phyloP scores from a whole-genome alignment of 257 asterid genomes.

The Solanum microdontum region DNA sequence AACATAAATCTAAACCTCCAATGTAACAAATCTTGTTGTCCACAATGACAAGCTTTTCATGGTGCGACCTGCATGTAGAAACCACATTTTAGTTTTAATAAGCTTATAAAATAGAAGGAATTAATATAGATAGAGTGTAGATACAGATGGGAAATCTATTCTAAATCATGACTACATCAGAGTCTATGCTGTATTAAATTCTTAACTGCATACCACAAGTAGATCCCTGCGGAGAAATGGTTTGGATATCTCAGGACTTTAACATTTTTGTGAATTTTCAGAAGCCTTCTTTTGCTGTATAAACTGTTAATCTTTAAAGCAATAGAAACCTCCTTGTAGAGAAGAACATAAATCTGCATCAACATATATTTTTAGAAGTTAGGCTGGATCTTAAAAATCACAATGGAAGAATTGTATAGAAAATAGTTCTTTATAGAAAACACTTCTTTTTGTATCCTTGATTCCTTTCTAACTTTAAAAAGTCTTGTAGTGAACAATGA shows the following conservation, averaged over 20 bases:
- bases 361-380: neutral
- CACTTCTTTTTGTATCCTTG: neutral
- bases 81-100: neutral
- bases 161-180: neutral
- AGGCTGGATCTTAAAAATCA: neutral
- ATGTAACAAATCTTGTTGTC: slow-evolving; percentile 71
- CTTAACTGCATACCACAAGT: slow-evolving; percentile 53
- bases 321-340: slow-evolving; percentile 88
- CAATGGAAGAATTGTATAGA: neutral
- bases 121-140: neutral
- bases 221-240: slow-evolving; percentile 72
- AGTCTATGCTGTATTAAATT: neutral
- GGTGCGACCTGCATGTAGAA: slow-evolving; percentile 77
- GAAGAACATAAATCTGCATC: slow-evolving; percentile 86
- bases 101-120: neutral
- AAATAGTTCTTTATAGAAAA: neutral
- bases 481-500: neutral
- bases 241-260: slow-evolving; percentile 79
- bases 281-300: slow-evolving; percentile 69
- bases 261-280: slow-evolving; percentile 75
- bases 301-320: slow-evolving; percentile 91
- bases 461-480: neutral
- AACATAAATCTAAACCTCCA: slow-evolving; percentile 93
- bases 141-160: neutral
- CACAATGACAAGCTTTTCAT: slow-evolving; percentile 88